phyloP scores from a whole-genome alignment of 306 rosid species.

The Prunus armeniaca region DNA sequence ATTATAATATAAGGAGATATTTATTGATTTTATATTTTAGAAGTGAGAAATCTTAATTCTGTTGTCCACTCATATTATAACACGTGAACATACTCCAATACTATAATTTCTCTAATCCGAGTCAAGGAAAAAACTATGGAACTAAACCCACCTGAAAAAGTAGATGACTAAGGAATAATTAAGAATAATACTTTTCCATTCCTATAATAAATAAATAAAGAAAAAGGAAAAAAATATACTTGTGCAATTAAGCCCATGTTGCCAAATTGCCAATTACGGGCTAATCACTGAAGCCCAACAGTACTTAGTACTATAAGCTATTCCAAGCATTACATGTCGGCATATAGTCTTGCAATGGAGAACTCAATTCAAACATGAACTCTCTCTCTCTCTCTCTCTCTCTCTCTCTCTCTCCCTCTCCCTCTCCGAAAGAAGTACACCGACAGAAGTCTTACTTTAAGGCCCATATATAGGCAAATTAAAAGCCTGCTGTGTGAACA shows the following conservation, averaged over 20 bases:
- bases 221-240: background rate
- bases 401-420: no score
- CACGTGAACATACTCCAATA: no score
- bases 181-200: no score
- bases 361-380: slow-evolving; percentile 38
- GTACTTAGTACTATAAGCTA: background rate
- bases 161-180: no score
- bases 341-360: background rate
- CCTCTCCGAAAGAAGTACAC: background rate
- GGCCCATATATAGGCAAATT: background rate
- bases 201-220: background rate
- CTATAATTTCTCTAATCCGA: no score
- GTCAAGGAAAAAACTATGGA: no score
- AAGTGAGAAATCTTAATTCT: no score
- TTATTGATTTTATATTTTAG: no score
- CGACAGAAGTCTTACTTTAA: slow-evolving; percentile 2
- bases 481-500: slow-evolving; percentile 5
- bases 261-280: background rate
- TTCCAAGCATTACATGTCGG: slow-evolving; percentile 6
- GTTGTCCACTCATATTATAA: no score
- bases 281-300: slow-evolving; percentile 6
- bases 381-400: background rate
- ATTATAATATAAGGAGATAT: no score
- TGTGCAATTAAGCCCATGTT: background rate
- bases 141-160: no score